Evolutionary conservation across 345 rosid species (phyloP).

Genomic region (Erucastrum elatum): DNA sequence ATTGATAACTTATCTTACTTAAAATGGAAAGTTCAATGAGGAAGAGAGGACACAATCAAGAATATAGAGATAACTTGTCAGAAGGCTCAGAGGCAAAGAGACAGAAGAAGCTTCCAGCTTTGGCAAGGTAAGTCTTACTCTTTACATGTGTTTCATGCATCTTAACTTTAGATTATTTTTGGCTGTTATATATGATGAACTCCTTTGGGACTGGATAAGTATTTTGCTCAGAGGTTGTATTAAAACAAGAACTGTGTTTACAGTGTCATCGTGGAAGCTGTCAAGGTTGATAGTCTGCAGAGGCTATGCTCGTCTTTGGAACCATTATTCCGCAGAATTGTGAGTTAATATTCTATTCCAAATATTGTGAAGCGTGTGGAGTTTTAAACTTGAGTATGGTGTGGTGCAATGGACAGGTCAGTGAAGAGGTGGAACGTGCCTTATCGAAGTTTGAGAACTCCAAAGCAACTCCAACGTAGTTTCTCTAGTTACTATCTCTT

Average conservation of each 20-base stretch:
- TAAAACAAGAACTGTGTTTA: conserved; percentile 31
- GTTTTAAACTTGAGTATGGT: conserved; percentile 3
- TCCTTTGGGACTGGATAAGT: neutral
- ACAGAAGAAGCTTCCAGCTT: conserved; percentile 71
- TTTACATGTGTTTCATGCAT: conserved; percentile 8
- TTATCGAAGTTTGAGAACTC: conserved; percentile 66
- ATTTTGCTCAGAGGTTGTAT: conserved; percentile 28
- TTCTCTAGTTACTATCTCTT: neutral
- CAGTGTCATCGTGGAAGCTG: conserved; percentile 87
- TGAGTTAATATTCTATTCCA: conserved; percentile 41
- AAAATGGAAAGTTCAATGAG: conserved; percentile 62
- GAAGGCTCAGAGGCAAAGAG: conserved; percentile 52
- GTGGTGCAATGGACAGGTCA: conserved; percentile 55
- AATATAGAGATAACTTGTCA: conserved; percentile 44
- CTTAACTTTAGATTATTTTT: neutral
- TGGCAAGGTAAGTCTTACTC: conserved; percentile 59
- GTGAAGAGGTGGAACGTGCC: conserved; percentile 94
- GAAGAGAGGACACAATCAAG: conserved; percentile 55
- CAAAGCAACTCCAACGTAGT: conserved; percentile 54
- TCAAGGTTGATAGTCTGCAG: conserved; percentile 90
- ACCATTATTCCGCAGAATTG: conserved; percentile 87
- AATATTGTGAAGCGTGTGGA: neutral
- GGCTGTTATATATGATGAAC: conserved; percentile 17
- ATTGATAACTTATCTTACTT: conserved; percentile 18
- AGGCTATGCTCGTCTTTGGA: conserved; percentile 85